These are phyloP conservation scores for Pseudonectria foliicola DNA, from an alignment of 2,329 filamentous ascomycete species.

Conservation along the genomic window DNA sequence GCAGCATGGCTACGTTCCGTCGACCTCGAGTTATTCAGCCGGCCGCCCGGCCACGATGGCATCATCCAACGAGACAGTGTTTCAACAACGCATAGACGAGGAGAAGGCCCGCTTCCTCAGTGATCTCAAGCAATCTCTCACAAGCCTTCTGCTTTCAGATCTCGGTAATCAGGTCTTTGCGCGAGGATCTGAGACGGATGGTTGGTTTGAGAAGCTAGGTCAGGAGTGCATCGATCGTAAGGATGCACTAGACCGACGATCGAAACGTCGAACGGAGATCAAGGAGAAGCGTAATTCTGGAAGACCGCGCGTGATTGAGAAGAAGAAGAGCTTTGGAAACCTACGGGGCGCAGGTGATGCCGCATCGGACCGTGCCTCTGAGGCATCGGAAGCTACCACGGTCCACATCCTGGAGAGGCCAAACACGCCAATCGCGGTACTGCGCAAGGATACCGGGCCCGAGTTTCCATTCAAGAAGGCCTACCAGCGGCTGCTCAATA, in stretches of 20 bases:
- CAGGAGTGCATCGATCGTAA: slow-evolving; percentile 59
- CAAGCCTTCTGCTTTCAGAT: slow-evolving; percentile 81
- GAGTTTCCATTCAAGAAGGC: slow-evolving; percentile 77
- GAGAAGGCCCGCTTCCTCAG: slow-evolving; percentile 74
- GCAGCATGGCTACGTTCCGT: slow-evolving; percentile 35
- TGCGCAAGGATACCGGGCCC: slow-evolving; percentile 22
- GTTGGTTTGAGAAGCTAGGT: slow-evolving; percentile 68
- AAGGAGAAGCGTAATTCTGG: slow-evolving; percentile 38
- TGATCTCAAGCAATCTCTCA: slow-evolving; percentile 71
- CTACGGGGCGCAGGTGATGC: slow-evolving; percentile 45
- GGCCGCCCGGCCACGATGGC: slow-evolving; percentile 58
- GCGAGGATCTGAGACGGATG: slow-evolving; percentile 87
- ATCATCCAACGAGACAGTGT: slow-evolving; percentile 61
- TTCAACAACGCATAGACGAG: slow-evolving; percentile 52
- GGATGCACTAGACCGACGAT: slow-evolving; percentile 45
- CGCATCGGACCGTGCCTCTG: slow-evolving; percentile 27
- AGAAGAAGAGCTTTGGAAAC: slow-evolving; percentile 63
- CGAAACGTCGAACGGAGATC: slow-evolving; percentile 32
- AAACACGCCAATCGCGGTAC: slow-evolving; percentile 19
- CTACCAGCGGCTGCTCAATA: slow-evolving; percentile 71
- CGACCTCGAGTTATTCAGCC: slow-evolving; percentile 40
- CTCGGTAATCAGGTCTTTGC: slow-evolving; percentile 79
- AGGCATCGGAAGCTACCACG: slow-evolving; percentile 31
- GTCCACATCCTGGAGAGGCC: slow-evolving; percentile 36
- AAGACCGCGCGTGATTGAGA: slow-evolving; percentile 50